A percentile compares a stretch with the other conserved stretches of the same genome.
These are phyloP conservation scores for Pholiota conissans DNA, from an alignment of 768 basidiomycete species.

Conservation along the genomic window DNA sequence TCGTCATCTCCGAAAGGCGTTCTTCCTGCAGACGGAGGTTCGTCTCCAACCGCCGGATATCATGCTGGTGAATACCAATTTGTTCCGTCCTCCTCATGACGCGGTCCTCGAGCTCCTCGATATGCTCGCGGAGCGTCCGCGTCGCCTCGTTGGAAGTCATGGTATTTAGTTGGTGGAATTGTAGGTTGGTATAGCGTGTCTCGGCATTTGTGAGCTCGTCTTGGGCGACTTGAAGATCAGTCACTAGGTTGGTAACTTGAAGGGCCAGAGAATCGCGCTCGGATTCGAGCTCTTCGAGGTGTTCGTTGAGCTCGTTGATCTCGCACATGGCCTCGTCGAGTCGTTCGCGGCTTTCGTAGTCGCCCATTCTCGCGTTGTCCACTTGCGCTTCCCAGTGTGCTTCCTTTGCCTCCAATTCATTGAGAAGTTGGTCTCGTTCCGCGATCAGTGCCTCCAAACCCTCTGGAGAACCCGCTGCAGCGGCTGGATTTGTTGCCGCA, in stretches of 20 bases:
- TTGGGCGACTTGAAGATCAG: conserved; percentile 54
- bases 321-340: conserved; percentile 44
- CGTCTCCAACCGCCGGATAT: conserved; percentile 73
- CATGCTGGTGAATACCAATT: conserved; percentile 78
- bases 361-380: conserved; percentile 31
- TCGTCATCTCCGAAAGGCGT: conserved; percentile 64
- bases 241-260: conserved; percentile 61
- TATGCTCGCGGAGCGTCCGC: conserved; percentile 57
- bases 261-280: conserved; percentile 67
- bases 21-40: conserved; percentile 78
- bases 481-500: neutral
- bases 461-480: neutral
- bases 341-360: conserved; percentile 34
- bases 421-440: conserved; percentile 37
- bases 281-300: conserved; percentile 58
- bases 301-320: conserved; percentile 42
- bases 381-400: conserved; percentile 29
- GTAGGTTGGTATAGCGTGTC: conserved; percentile 58
- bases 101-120: conserved; percentile 67
- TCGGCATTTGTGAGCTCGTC: conserved; percentile 58
- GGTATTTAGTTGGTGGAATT: conserved; percentile 63
- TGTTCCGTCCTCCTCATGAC: conserved; percentile 69
- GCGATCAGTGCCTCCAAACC: conserved; percentile 35
- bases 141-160: conserved; percentile 61
- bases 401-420: conserved; percentile 33